Conservation (phyloP, 2,329 filamentous ascomycete species). For the Diaporthe velutina region DNA sequence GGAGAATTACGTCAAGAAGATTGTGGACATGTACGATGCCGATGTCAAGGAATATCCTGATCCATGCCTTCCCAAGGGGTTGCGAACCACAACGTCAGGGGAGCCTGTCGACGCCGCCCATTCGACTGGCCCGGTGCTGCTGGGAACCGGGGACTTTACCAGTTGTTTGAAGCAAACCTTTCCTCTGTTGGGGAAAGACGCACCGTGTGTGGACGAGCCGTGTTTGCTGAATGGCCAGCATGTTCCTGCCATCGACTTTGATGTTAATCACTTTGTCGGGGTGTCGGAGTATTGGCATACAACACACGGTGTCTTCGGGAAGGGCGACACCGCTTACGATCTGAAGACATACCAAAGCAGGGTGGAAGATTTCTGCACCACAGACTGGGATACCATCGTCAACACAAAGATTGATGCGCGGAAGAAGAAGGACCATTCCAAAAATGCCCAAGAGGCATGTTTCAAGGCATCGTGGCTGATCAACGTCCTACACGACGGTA, state of each 20-base stretch:
- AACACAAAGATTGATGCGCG: constrained; percentile 72
- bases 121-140: constrained; percentile 62
- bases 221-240: constrained; percentile 93
- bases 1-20: constrained; percentile 81
- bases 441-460: constrained; percentile 87
- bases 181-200: constrained; percentile 90
- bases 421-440: constrained; percentile 81
- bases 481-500: constrained; percentile 94
- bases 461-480: constrained; percentile 99
- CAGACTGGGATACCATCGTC: constrained; percentile 81
- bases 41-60: constrained; percentile 81
- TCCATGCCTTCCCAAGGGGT: constrained; percentile 86
- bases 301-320: constrained; percentile 92
- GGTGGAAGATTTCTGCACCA: constrained; percentile 87
- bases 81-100: constrained; percentile 82
- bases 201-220: constrained; percentile 83
- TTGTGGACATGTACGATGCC: constrained; percentile 76
- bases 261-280: constrained; percentile 96
- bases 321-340: constrained; percentile 87
- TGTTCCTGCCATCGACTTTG: constrained; percentile 95
- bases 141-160: constrained; percentile 89
- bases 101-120: constrained; percentile 58
- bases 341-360: constrained; percentile 89
- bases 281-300: constrained; percentile 99
- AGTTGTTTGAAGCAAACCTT: constrained; percentile 87